A percentile compares a stretch with the other conserved stretches of the same genome.
phyloP scores from a whole-genome alignment of 331 rosid genomes.

The Arachis monticola region DNA sequence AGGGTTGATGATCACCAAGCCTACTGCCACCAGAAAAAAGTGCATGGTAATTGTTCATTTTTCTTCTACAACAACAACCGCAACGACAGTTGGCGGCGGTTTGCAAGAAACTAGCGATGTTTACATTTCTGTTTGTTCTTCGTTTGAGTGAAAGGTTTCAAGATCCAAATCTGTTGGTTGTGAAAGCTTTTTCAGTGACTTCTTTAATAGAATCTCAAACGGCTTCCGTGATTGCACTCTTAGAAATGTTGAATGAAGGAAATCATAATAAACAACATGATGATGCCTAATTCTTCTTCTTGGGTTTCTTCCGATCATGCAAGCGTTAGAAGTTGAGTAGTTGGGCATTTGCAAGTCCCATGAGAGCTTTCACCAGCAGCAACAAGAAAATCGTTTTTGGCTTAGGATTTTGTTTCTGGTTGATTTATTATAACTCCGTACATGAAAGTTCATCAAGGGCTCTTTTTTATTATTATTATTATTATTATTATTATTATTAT shows the following conservation, averaged over 20 bases:
- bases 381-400: slow-evolving; percentile 29
- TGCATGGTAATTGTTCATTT: too few species aligned
- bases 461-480: too few species aligned
- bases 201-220: slow-evolving; percentile 88
- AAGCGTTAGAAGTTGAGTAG: slow-evolving; percentile 57
- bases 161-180: slow-evolving; percentile 97
- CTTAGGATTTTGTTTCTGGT: too few species aligned
- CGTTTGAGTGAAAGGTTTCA: slow-evolving; percentile 56
- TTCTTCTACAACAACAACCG: not conserved
- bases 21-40: not conserved
- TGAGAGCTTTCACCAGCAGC: slow-evolving; percentile 33
- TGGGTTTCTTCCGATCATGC: slow-evolving; percentile 64
- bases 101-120: slow-evolving; percentile 27
- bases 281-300: slow-evolving; percentile 62
- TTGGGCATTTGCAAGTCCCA: slow-evolving; percentile 57
- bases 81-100: slow-evolving; percentile 25
- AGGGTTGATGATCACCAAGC: slow-evolving; percentile 7
- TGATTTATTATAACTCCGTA: too few species aligned
- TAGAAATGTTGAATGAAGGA: slow-evolving; percentile 80
- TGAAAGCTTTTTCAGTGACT: slow-evolving; percentile 87
- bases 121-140: slow-evolving; percentile 24
- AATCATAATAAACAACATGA: slow-evolving; percentile 54
- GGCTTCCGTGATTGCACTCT: slow-evolving; percentile 91
- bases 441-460: too few species aligned
- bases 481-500: too few species aligned